Percentiles rank a stretch among this genome's conserved stretches.
These are phyloP conservation scores for Stephanodiscus minutulus DNA, from an alignment of 108 stramenopile species.

Conservation along the genomic window DNA sequence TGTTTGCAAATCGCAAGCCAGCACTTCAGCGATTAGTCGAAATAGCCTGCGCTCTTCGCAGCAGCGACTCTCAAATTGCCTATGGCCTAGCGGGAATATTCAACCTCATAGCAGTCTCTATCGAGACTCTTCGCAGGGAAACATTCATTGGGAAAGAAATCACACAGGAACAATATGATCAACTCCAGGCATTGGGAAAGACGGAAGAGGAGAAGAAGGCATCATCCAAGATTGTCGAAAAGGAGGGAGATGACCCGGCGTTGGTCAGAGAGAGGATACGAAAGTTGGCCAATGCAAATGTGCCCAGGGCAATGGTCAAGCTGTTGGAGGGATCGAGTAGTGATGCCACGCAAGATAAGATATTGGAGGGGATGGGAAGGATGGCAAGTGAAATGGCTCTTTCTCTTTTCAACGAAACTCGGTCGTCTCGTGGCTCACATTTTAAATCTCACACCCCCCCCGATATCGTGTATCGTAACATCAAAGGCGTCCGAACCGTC, in stretches of 20 bases:
- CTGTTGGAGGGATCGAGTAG: conserved; percentile 79
- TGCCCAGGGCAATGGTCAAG: conserved; percentile 83
- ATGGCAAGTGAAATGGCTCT: conserved; percentile 49
- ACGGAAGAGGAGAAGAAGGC: conserved; percentile 84
- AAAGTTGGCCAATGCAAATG: conserved; percentile 80
- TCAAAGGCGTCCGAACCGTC: conserved; percentile 62
- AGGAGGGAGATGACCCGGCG: conserved; percentile 62
- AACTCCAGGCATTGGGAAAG: conserved; percentile 85
- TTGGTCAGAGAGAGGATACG: conserved; percentile 69
- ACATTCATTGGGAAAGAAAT: conserved; percentile 93
- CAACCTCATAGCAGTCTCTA: conserved; percentile 80
- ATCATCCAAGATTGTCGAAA: conserved; percentile 54
- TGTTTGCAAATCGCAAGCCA: conserved; percentile 40
- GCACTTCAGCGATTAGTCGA: conserved; percentile 79
- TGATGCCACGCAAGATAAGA: conserved; percentile 76
- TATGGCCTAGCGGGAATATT: conserved; percentile 90
- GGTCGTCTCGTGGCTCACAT: too few relatives aligned
- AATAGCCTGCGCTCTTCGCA: conserved; percentile 60
- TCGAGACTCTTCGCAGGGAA: conserved; percentile 83
- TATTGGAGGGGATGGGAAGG: conserved; percentile 69
- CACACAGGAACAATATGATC: conserved; percentile 95
- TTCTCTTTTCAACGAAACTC: too few relatives aligned
- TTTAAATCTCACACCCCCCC: too few relatives aligned
- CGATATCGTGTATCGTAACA: too few relatives aligned
- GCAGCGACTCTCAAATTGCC: conserved; percentile 67